Percentiles rank a stretch among this genome's conserved stretches.
These are phyloP conservation scores for Chiua virens DNA, from an alignment of 768 basidiomycete species.

Conservation along the genomic window DNA sequence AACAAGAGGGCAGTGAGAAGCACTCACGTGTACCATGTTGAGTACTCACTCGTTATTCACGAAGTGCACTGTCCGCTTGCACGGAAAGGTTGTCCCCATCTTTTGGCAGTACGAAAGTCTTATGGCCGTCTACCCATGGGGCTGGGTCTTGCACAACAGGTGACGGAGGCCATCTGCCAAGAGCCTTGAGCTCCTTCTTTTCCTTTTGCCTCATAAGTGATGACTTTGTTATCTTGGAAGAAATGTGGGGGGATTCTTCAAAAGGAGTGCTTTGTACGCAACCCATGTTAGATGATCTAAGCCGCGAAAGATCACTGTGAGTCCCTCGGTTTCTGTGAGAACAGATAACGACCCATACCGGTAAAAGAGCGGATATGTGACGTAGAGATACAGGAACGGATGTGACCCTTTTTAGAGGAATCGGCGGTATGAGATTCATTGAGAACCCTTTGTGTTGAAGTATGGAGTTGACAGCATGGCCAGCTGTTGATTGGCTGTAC, in stretches of 20 bases:
- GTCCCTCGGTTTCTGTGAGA: neutral
- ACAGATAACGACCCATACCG: neutral
- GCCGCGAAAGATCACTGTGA: neutral
- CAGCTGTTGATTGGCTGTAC: neutral
- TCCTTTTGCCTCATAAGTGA: slow-evolving; percentile 2
- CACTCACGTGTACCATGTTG: neutral
- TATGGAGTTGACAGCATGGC: neutral
- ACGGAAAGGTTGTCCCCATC: slow-evolving; percentile 25
- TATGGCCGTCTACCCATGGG: slow-evolving; percentile 31
- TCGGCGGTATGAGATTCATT: too few species aligned
- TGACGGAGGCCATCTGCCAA: neutral
- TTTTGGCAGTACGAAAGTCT: slow-evolving; percentile 25
- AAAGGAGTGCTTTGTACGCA: slow-evolving; percentile 13
- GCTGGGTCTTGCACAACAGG: slow-evolving; percentile 13
- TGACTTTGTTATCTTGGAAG: neutral
- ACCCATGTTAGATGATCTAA: slow-evolving; percentile 8
- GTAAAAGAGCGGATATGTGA: neutral
- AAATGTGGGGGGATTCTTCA: neutral
- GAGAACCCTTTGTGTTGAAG: neutral
- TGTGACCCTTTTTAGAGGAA: neutral
- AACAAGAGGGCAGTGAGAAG: too few species aligned
- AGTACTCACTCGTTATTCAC: neutral
- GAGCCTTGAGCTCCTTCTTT: neutral
- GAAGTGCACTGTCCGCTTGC: neutral
- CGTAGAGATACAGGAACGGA: neutral